These are phyloP conservation scores for Rhynchosporium agropyri DNA, from an alignment of 2,329 filamentous ascomycete species.

Conservation along the genomic window DNA sequence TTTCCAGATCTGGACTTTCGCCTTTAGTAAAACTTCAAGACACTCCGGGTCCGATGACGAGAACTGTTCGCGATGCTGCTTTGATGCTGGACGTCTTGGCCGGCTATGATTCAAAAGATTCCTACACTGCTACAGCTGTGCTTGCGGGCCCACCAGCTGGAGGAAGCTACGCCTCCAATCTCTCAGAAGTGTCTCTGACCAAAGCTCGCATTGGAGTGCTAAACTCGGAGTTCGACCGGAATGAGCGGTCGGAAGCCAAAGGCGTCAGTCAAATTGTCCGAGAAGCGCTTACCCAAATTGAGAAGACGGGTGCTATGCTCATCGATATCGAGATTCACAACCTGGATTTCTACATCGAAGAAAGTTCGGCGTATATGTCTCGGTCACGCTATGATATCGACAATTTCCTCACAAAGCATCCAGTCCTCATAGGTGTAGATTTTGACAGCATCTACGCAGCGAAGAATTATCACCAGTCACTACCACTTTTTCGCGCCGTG, in stretches of 20 bases:
- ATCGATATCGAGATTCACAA: slow-evolving; percentile 39
- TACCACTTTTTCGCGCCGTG: slow-evolving; percentile 24
- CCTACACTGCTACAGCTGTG: slow-evolving; percentile 36
- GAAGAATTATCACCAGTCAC: slow-evolving; percentile 21
- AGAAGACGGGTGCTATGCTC: slow-evolving; percentile 31
- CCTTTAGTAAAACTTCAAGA: slow-evolving; percentile 40
- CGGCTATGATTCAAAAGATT: slow-evolving; percentile 39
- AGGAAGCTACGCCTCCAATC: slow-evolving; percentile 39
- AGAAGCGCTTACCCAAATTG: slow-evolving; percentile 28
- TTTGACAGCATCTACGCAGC: slow-evolving; percentile 22
- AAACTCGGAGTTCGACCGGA: slow-evolving; percentile 36
- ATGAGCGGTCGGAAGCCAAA: slow-evolving; percentile 31
- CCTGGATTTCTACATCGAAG: slow-evolving; percentile 35
- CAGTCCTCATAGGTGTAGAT: slow-evolving; percentile 36
- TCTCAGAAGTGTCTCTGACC: slow-evolving; percentile 29
- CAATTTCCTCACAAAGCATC: slow-evolving; percentile 44
- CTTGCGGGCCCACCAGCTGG: slow-evolving; percentile 35
- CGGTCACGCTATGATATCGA: slow-evolving; percentile 42
- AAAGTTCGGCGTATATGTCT: slow-evolving; percentile 36
- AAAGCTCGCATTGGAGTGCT: slow-evolving; percentile 39
- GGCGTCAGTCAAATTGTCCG: slow-evolving; percentile 37
- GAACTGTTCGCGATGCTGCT: slow-evolving; percentile 40
- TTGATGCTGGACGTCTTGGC: slow-evolving; percentile 41
- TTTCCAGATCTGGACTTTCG: slow-evolving; percentile 37
- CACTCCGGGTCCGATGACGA: slow-evolving; percentile 41